Percentiles rank a stretch among this genome's conserved stretches.
Conservation (phyloP, 805 yeast species). For the Candida jianshihensis region DNA sequence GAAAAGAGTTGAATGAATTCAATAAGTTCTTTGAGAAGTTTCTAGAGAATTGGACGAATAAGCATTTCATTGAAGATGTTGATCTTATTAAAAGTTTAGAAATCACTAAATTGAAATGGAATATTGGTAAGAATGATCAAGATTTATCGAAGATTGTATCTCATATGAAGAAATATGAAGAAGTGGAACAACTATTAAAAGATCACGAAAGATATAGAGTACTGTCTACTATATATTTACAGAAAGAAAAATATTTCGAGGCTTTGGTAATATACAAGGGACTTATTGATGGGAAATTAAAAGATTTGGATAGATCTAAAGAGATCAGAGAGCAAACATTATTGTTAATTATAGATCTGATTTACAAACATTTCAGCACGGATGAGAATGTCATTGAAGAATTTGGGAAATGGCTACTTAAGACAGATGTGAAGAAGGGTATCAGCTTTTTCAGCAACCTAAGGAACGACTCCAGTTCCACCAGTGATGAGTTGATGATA, state of each 20-base stretch:
- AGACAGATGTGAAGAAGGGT: conserved; percentile 15
- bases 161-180: too few species aligned
- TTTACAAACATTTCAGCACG: conserved; percentile 8
- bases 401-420: conserved; percentile 16
- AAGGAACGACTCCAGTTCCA: conserved; percentile 2
- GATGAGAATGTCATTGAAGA: conserved; percentile 10
- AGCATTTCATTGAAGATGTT: conserved; percentile 8
- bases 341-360: conserved; percentile 3
- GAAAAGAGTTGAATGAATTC: conserved; percentile 7
- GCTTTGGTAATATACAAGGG: conserved; percentile 7
- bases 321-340: conserved; percentile 4
- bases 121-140: conserved; percentile 7
- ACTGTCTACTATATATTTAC: conserved; percentile 7
- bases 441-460: conserved; percentile 15
- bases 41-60: conserved; percentile 18
- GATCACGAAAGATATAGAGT: conserved; percentile 8
- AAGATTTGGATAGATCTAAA: conserved; percentile 2
- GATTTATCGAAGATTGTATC: too few species aligned
- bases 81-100: conserved; percentile 15
- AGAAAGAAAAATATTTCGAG: conserved; percentile 1
- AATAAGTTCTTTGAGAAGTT: conserved; percentile 13
- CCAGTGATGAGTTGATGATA: conserved; percentile 12
- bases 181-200: conserved; percentile 6
- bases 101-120: conserved; percentile 8
- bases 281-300: conserved; percentile 11